These are phyloP conservation scores for Microsporum audouinii DNA, from an alignment of 2,329 filamentous ascomycete genomes.

Conservation along the genomic window DNA sequence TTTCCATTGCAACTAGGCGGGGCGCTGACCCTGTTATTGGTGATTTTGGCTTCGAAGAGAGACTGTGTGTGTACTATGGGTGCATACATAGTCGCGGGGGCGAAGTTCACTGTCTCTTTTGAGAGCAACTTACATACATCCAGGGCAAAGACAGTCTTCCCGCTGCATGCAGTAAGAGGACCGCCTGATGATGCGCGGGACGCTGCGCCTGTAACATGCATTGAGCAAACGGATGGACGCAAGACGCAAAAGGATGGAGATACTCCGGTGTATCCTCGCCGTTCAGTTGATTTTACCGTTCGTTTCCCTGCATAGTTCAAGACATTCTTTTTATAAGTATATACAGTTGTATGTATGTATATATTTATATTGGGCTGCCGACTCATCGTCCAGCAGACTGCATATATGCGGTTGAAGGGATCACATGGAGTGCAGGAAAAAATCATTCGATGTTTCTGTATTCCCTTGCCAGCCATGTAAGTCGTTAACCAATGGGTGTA, in stretches of 20 bases:
- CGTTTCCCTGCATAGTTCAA: neutral
- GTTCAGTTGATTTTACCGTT: neutral
- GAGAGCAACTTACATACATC: neutral
- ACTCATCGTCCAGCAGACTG: neutral
- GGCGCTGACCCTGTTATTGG: neutral
- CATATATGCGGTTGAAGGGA: neutral
- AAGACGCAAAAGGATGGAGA: neutral
- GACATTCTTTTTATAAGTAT: neutral
- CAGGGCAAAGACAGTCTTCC: neutral
- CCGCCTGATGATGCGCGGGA: neutral
- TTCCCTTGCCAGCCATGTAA: neutral
- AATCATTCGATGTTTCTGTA: neutral
- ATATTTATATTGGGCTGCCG: neutral
- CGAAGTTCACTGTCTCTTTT: neutral
- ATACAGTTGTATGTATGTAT: neutral
- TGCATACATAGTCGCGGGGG: neutral
- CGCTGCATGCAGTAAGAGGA: neutral
- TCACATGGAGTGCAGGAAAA: neutral
- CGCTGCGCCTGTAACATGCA: neutral
- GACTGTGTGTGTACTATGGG: too few species aligned
- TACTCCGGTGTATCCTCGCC: too few species aligned
- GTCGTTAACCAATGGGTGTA: neutral
- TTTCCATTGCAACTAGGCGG: neutral
- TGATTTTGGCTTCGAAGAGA: neutral
- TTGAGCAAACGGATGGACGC: neutral